Percentiles rank a stretch among this genome's conserved stretches.
Evolutionary conservation across 306 rosid genomes (phyloP).

Genomic region (Dryas octopetala): DNA sequence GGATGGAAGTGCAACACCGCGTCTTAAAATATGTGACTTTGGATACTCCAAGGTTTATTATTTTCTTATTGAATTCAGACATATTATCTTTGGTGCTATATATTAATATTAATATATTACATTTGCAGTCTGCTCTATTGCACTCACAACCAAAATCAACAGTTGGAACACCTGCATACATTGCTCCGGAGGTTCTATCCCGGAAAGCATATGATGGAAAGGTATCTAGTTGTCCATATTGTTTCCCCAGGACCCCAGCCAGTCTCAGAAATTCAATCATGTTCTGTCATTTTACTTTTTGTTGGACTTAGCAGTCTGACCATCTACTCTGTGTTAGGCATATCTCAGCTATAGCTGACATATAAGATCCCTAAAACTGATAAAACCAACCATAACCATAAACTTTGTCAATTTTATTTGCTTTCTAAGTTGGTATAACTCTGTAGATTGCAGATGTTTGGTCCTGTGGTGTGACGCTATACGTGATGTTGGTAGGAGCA

Average conservation of each 20-base stretch:
- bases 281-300: not conserved
- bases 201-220: constrained; percentile 87
- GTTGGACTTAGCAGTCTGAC: not conserved
- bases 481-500: constrained; percentile 87
- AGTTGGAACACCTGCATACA: constrained; percentile 94
- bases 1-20: constrained; percentile 83
- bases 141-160: constrained; percentile 91
- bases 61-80: constrained; percentile 7
- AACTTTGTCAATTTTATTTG: not conserved
- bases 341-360: not conserved
- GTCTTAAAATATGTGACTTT: constrained; percentile 88
- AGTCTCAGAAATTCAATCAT: constrained; percentile 1
- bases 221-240: constrained; percentile 42
- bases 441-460: constrained; percentile 92
- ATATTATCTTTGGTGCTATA: not conserved
- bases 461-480: constrained; percentile 94
- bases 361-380: not conserved
- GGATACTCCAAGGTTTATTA: constrained; percentile 86
- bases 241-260: not conserved
- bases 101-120: constrained; percentile 1
- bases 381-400: not conserved
- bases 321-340: not conserved
- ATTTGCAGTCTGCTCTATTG: constrained; percentile 67
- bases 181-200: constrained; percentile 86
- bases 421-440: constrained; percentile 25